These are phyloP conservation scores for Cutaneotrichosporon sp. DNA, from an alignment of 1,284 basidiomycete genomes.

Conservation along the genomic window DNA sequence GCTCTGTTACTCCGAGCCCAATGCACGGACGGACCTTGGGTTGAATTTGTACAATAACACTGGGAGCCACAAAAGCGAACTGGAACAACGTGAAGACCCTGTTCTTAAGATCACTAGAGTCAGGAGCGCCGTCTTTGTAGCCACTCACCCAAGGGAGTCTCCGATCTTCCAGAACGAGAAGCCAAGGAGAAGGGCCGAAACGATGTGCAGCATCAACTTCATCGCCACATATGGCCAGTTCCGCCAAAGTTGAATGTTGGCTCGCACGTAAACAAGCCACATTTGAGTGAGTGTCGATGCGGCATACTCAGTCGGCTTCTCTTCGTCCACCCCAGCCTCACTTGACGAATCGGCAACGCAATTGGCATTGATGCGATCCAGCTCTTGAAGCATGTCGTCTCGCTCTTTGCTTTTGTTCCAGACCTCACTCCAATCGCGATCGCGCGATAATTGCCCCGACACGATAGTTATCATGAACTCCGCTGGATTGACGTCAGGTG, in stretches of 20 bases:
- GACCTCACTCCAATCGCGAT: constrained; percentile 63
- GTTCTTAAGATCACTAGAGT: constrained; percentile 34
- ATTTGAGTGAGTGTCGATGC: constrained; percentile 11
- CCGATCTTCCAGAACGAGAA: constrained; percentile 23
- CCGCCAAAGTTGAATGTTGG: constrained; percentile 15
- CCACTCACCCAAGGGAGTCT: neutral
- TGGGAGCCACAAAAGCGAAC: no score
- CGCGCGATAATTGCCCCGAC: constrained; percentile 33
- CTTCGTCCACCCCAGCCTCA: neutral
- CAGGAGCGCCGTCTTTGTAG: constrained; percentile 10
- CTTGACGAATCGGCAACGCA: no score
- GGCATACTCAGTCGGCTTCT: constrained; percentile 14
- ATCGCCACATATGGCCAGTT: constrained; percentile 21
- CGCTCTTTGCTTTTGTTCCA: constrained; percentile 56
- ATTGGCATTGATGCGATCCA: constrained; percentile 39
- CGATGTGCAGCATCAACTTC: constrained; percentile 26
- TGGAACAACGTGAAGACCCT: constrained; percentile 42
- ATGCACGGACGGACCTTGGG: no score
- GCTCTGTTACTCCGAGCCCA: no score
- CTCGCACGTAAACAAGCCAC: constrained; percentile 12
- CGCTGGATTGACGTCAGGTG: constrained; percentile 53
- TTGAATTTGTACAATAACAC: no score
- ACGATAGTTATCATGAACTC: constrained; percentile 48
- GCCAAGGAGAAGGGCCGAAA: constrained; percentile 10
- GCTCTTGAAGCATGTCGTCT: constrained; percentile 43